Evolutionary conservation across 805 yeast genomes (phyloP).

Genomic region (Metschnikowia sp.): DNA sequence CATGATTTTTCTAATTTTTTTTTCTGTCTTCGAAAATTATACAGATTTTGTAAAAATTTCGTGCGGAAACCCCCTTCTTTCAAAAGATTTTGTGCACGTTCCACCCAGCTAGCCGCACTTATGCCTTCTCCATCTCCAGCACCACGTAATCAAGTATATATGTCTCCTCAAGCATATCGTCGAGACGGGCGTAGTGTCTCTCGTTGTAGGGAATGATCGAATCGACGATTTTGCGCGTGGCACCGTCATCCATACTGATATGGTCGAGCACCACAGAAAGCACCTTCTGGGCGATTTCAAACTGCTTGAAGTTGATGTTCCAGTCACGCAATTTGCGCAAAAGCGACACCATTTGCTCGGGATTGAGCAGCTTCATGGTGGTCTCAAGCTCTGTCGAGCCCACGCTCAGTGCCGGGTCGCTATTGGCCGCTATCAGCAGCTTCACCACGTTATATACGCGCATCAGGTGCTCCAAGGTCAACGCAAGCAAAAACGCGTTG

Average conservation of each 20-base stretch:
- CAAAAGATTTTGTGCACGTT: background rate
- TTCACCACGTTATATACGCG: slow-evolving; percentile 74
- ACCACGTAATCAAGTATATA: slow-evolving; percentile 81
- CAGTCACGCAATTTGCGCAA: slow-evolving; percentile 85
- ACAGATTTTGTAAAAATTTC: too few species aligned
- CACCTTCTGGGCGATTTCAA: slow-evolving; percentile 75
- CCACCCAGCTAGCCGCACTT: background rate
- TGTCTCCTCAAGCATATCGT: slow-evolving; percentile 80
- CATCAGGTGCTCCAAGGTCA: slow-evolving; percentile 88
- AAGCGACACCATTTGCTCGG: slow-evolving; percentile 57
- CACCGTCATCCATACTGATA: slow-evolving; percentile 56
- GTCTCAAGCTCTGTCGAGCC: slow-evolving; percentile 62
- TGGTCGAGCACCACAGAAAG: slow-evolving; percentile 60
- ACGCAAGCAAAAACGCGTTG: slow-evolving; percentile 81
- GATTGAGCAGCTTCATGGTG: slow-evolving; percentile 53
- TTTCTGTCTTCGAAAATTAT: too few species aligned
- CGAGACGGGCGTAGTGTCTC: slow-evolving; percentile 76
- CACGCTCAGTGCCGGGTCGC: slow-evolving; percentile 47
- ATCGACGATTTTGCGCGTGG: slow-evolving; percentile 64
- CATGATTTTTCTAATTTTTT: too few species aligned
- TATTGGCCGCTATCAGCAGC: slow-evolving; percentile 51
- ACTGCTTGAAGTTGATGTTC: slow-evolving; percentile 86
- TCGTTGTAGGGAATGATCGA: slow-evolving; percentile 85
- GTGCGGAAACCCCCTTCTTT: too few species aligned
- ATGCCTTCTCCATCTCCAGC: slow-evolving; percentile 55